These are phyloP conservation scores for Phoma sp. DNA, from an alignment of 2,329 filamentous ascomycete species.

Conservation along the genomic window DNA sequence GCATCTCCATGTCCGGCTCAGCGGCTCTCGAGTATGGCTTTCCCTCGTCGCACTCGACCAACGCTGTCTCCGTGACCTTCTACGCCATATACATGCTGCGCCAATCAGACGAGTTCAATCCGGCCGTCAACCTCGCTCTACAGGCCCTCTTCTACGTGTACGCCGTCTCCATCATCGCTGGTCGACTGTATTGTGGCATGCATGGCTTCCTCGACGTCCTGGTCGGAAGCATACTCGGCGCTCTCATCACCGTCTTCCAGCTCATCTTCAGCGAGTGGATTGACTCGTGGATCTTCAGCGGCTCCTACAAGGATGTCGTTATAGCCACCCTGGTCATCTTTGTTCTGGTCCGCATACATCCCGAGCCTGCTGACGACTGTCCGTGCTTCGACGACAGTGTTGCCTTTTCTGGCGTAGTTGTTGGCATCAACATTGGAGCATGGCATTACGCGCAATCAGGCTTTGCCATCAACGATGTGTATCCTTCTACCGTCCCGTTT, in stretches of 20 bases:
- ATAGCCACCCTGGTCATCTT: constrained; percentile 72
- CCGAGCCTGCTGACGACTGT: constrained; percentile 95
- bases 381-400: constrained; percentile 97
- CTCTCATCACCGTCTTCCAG: constrained; percentile 65
- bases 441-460: constrained; percentile 78
- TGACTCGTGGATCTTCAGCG: constrained; percentile 71
- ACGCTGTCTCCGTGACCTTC: constrained; percentile 91
- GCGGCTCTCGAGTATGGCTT: constrained; percentile 97
- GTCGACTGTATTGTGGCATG: constrained; percentile 97
- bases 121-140: constrained; percentile 66
- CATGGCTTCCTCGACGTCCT: constrained; percentile 94
- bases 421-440: constrained; percentile 80
- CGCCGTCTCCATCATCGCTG: constrained; percentile 85
- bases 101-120: constrained; percentile 66
- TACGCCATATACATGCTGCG: constrained; percentile 79
- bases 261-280: constrained; percentile 65
- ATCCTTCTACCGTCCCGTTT: constrained; percentile 69
- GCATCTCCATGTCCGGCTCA: constrained; percentile 97
- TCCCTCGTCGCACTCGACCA: constrained; percentile 95
- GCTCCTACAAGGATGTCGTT: constrained; percentile 66
- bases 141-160: constrained; percentile 82
- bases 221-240: constrained; percentile 79
- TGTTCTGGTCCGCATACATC: constrained; percentile 84
- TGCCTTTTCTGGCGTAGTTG: constrained; percentile 87
- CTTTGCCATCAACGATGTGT: constrained; percentile 60